A percentile compares a stretch with the other conserved stretches of the same genome.
These are phyloP conservation scores for Nakaseomyces nivariensis DNA, from an alignment of 1,139 yeast species.

Conservation along the genomic window DNA sequence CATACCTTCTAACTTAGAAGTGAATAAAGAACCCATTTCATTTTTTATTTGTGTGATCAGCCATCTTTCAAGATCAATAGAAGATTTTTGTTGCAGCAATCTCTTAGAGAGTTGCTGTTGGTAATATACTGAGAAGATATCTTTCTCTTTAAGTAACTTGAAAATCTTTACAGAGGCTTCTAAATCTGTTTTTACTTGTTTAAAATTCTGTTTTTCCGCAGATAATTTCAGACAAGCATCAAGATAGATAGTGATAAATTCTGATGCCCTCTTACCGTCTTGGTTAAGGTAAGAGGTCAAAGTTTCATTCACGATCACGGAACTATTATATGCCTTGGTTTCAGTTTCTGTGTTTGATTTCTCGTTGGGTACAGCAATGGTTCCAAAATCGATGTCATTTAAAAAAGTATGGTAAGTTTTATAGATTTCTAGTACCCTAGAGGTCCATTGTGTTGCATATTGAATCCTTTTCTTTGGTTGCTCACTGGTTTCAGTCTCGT, in stretches of 20 bases:
- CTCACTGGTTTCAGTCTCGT: constrained; percentile 31
- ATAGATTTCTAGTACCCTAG: constrained; percentile 45
- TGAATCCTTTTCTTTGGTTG: constrained; percentile 31
- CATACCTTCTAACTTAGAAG: constrained; percentile 82
- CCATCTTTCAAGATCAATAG: constrained; percentile 58
- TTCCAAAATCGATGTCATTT: not conserved
- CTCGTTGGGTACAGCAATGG: not conserved
- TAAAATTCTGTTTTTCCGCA: constrained; percentile 48
- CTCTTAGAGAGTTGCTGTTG: constrained; percentile 87
- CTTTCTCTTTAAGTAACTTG: constrained; percentile 69
- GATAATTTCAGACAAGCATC: constrained; percentile 42
- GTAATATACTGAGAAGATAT: constrained; percentile 76
- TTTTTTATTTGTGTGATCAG: constrained; percentile 62
- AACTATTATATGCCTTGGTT: constrained; percentile 40
- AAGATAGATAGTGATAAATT: constrained; percentile 62
- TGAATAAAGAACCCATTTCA: constrained; percentile 73
- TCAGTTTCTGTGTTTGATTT: constrained; percentile 19
- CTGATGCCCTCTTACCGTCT: constrained; percentile 48
- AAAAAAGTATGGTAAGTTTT: constrained; percentile 42
- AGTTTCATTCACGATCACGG: constrained; percentile 48
- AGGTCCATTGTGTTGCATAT: constrained; percentile 62
- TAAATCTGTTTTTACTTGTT: constrained; percentile 46
- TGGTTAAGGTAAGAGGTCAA: constrained; percentile 55
- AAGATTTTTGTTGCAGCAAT: constrained; percentile 47
- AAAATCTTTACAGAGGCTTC: constrained; percentile 52